phyloP scores from a whole-genome alignment of 1,284 basidiomycete genomes.

The Apiotrichum brassicae region DNA sequence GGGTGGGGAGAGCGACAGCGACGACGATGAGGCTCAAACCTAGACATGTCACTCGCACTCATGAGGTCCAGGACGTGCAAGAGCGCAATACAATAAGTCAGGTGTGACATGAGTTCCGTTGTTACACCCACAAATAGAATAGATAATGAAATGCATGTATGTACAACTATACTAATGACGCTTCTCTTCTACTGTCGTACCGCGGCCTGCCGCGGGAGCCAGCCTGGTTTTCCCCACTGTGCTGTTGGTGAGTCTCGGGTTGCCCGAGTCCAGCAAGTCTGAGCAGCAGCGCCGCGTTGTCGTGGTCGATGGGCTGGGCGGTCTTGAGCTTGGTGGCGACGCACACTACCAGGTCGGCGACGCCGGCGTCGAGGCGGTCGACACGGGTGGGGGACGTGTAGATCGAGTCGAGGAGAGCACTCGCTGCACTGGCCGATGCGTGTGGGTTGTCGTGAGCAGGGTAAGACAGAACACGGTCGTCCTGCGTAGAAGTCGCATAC shows the following conservation, averaged over 20 bases:
- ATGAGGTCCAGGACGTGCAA: too few species aligned
- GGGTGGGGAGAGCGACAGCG: background rate
- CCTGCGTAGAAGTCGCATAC: constrained; percentile 14
- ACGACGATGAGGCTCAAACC: background rate
- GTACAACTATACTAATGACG: background rate
- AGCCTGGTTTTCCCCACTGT: background rate
- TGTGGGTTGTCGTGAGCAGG: constrained; percentile 3
- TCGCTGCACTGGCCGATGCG: constrained; percentile 1
- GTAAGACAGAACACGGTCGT: background rate
- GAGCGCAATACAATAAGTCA: too few species aligned
- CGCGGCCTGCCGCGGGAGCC: background rate
- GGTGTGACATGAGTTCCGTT: too few species aligned
- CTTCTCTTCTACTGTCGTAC: background rate
- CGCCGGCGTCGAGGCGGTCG: constrained; percentile 10
- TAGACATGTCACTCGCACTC: too few species aligned
- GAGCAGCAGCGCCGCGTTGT: constrained; percentile 17
- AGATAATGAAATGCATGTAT: background rate
- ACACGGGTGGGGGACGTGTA: constrained; percentile 13
- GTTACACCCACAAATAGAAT: too few species aligned
- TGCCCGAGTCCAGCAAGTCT: constrained; percentile 7
- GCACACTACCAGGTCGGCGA: constrained; percentile 17
- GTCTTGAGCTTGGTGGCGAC: constrained; percentile 17
- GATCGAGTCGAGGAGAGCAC: constrained; percentile 19
- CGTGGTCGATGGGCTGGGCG: constrained; percentile 10
- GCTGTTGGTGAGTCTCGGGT: background rate